Base-by-base conservation (phyloP, 1,284 basidiomycete genomes). In the Earliella scabrosa region DNA sequence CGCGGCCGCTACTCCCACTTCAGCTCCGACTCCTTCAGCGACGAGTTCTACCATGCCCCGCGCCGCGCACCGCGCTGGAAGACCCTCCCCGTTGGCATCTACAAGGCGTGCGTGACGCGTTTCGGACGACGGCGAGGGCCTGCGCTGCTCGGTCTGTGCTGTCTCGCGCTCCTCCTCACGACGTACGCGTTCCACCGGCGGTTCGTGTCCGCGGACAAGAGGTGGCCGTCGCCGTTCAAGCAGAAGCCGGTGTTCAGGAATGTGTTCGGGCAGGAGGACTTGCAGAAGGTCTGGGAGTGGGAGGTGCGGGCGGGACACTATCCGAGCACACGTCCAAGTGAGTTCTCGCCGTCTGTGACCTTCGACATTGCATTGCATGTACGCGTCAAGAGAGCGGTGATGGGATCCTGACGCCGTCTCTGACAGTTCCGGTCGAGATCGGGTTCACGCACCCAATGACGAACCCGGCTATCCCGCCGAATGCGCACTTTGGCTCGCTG, bases 271-370 rank as follows among this genome's bases (percentile, higher is more conserved):
- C 77, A 83, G 46, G 86, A 89, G 50, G 93, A 97, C 68, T 69
- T 96, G 36, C 87, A 88, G 63, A 82, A 86, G 65, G 91, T 98
- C 72, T 97, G 95, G 95, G 80, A 89, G 63, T 97, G 94, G 94
- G 95, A 98, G 74, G 83, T 97, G 53, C 77, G 83, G 40, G 91
- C 92, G 63, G 95, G 95, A 1, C 93, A 97, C 73, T 94, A 95
- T 75, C 95, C 95, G 2, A 93, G 90, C 71, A 80, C 82, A 50
- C 79, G 83, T 54, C 78, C 81, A 66, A 82, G 93, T 95, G 71
- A 66, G 90, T 82, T 43, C 2, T 50, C 24, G n/a, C n/a, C n/a
- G 1, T 32, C 45, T 23, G 59, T 49, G 50, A 8, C 51, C 40
- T 4, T 27, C 46, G 43, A 16, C 45, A 27, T 16, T 56, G 41